These are phyloP conservation scores for Anisodus tanguticus DNA, from an alignment of 257 asterid species.

Conservation along the genomic window DNA sequence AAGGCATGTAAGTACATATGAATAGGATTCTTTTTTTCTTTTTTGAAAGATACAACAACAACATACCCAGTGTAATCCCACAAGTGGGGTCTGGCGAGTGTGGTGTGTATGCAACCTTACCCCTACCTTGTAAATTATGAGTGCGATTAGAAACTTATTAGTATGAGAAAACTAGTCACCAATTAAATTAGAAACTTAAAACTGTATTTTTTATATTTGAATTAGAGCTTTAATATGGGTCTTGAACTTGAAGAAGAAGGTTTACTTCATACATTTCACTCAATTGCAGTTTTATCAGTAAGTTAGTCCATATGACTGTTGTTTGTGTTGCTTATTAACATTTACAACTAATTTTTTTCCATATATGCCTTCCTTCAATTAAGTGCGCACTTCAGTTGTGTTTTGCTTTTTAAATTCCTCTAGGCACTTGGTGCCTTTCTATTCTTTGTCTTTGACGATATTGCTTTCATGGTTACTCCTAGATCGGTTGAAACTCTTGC, in stretches of 20 bases:
- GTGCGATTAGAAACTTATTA: background rate
- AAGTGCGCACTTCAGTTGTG: background rate
- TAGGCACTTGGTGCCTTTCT: background rate
- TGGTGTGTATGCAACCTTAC: too few relatives aligned
- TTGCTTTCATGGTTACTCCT: slow-evolving; percentile 15
- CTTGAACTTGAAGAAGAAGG: background rate
- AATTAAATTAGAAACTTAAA: background rate
- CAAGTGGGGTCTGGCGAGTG: too few relatives aligned
- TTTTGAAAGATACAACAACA: background rate
- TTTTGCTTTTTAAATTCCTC: slow-evolving; percentile 21
- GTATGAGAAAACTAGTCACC: background rate
- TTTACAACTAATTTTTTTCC: background rate
- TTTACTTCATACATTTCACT: background rate
- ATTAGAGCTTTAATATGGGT: background rate
- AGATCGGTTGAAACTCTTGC: slow-evolving; percentile 20
- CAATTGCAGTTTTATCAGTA: background rate
- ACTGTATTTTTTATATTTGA: background rate
- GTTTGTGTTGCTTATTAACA: background rate
- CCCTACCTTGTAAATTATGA: background rate
- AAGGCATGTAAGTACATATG: background rate
- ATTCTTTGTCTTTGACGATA: background rate
- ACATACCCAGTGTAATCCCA: too few relatives aligned
- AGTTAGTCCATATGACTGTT: background rate
- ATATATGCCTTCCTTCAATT: background rate
- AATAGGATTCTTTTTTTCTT: background rate